Base-by-base conservation (phyloP, 345 rosid species). In the Euphorbia pulcherrima region DNA sequence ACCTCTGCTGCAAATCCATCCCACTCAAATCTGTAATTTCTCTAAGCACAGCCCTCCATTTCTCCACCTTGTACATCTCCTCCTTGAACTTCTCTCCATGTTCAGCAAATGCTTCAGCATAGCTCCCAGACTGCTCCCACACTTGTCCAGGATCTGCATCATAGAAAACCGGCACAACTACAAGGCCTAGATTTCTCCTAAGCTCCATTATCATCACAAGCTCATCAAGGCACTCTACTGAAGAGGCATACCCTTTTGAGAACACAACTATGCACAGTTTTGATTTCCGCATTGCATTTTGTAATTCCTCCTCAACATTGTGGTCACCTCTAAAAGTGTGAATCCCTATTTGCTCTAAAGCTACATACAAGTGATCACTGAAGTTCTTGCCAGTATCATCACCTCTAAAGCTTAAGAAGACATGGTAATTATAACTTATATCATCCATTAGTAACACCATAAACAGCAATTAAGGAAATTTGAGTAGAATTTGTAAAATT, bases 91-190 rank as follows among this genome's bases (percentile, higher is more conserved):
- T 16, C 30, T 48, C 23, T 39, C 62, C 67, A 70, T 70, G 68
- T 23, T 16, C 28, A 61, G 62, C 74, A 62, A 70, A 70, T 10
- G 74, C 68, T 50, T 70, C 54, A 7, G 67, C 67, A 37, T 33
- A 70, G 26, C 27, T 51, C 52, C 73, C 67, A 39, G 59, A 48
- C 60, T 65, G 69, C 1, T 65, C 21, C 48, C 60, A 30, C 30
- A 52, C 69, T 20, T 51, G 59, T 8, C 18, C 0, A 4, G 69
- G 69, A 65, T 51, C 69, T 1, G 59, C 59, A 33, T 65, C 69
- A 65, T 65, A 65, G 30, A 65, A 65, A 65, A 65, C 59, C 6
- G 69, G 69, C 47, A 65, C 12, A 65, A 65, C 69, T 33, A 52
- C 39, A 1, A 33, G 33, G 4, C 69, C 68, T 28, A 27, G n/a